These are phyloP conservation scores for Edaphochlamys debaryana DNA, from an alignment of 139 green algal species.

Conservation along the genomic window DNA sequence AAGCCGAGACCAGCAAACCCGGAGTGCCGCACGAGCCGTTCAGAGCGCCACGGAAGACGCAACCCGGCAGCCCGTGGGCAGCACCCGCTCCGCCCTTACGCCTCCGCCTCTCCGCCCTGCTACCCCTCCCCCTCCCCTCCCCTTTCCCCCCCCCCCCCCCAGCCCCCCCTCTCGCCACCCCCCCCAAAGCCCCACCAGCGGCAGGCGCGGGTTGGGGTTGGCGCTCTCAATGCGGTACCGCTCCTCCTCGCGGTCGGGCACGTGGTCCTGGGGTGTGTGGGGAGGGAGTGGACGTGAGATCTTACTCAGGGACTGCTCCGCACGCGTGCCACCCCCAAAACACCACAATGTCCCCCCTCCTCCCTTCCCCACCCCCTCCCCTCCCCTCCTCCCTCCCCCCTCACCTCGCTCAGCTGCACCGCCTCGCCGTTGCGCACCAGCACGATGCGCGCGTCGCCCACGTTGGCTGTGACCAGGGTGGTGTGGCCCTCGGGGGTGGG, in stretches of 20 bases:
- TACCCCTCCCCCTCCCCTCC: not conserved
- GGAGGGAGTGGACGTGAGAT: not conserved
- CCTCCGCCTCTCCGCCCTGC: too few relatives aligned
- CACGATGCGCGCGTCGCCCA: conserved; percentile 90
- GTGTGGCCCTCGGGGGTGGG: conserved; percentile 18
- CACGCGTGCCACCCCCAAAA: not conserved
- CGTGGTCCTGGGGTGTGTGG: conserved; percentile 21
- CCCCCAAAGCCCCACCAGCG: conserved; percentile 63
- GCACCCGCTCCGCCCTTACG: too few relatives aligned
- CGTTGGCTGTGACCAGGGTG: conserved; percentile 85
- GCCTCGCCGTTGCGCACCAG: conserved; percentile 63
- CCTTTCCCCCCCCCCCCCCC: not conserved
- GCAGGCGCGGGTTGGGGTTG: conserved; percentile 95
- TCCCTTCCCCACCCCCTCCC: not conserved
- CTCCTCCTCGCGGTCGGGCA: conserved; percentile 71
- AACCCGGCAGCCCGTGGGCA: too few relatives aligned
- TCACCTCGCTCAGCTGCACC: conserved; percentile 72
- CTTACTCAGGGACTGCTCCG: too few relatives aligned
- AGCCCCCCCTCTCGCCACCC: not conserved
- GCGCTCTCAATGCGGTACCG: conserved; percentile 89
- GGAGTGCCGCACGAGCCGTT: too few relatives aligned
- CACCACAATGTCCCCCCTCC: not conserved
- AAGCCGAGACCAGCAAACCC: too few relatives aligned
- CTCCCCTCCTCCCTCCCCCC: not conserved
- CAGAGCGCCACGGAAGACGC: too few relatives aligned